phyloP scores from a whole-genome alignment of 2,329 filamentous ascomycete genomes.

The Curvularia sp. region DNA sequence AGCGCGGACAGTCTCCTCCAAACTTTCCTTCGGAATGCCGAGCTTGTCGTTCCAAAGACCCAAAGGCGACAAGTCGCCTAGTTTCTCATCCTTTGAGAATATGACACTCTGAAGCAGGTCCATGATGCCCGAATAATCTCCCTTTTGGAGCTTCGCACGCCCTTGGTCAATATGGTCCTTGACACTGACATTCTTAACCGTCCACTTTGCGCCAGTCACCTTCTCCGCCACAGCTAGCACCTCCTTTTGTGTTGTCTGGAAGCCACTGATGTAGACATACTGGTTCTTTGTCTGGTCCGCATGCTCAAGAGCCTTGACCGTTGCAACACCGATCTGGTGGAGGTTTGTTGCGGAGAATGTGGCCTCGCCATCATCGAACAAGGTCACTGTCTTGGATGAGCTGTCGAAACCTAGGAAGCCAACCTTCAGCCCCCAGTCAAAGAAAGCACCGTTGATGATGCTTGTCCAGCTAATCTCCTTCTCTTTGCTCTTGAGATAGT shows the following conservation, averaged over 20 bases:
- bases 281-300: slow-evolving; percentile 64
- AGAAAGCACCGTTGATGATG: slow-evolving; percentile 58
- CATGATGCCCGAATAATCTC: slow-evolving; percentile 40
- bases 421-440: slow-evolving; percentile 64
- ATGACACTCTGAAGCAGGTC: slow-evolving; percentile 30
- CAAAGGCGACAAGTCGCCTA: slow-evolving; percentile 34
- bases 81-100: slow-evolving; percentile 25
- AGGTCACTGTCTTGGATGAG: slow-evolving; percentile 57
- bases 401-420: slow-evolving; percentile 63
- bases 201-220: slow-evolving; percentile 60
- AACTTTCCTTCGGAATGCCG: slow-evolving; percentile 51
- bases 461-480: slow-evolving; percentile 64
- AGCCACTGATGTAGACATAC: slow-evolving; percentile 65
- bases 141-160: slow-evolving; percentile 48
- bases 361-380: slow-evolving; percentile 65
- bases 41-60: slow-evolving; percentile 53
- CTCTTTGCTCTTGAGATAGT: slow-evolving; percentile 61
- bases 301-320: slow-evolving; percentile 60
- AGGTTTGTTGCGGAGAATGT: slow-evolving; percentile 62
- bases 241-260: slow-evolving; percentile 65
- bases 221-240: slow-evolving; percentile 63
- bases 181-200: slow-evolving; percentile 52
- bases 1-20: slow-evolving; percentile 46
- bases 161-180: slow-evolving; percentile 41
- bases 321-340: slow-evolving; percentile 59